Evolutionary conservation across 345 rosid genomes (phyloP).

Genomic region (Eutrema heterophyllum): DNA sequence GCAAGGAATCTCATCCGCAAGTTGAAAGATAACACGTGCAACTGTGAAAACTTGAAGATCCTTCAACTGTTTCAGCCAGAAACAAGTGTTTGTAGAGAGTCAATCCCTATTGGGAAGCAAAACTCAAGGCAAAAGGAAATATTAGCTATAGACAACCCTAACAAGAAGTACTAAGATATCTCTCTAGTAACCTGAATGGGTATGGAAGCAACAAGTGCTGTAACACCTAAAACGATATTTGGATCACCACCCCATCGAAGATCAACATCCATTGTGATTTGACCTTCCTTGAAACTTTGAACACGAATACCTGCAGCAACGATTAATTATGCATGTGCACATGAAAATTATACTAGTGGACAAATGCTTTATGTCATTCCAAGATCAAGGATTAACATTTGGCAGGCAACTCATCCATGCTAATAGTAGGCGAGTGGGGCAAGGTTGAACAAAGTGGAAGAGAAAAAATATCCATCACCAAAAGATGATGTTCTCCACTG

Average conservation of each 20-base stretch:
- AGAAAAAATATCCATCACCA: neutral
- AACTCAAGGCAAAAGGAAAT: neutral
- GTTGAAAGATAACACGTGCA: slow-evolving; percentile 94
- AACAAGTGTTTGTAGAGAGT: neutral
- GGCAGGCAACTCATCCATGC: neutral
- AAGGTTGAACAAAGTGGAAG: neutral
- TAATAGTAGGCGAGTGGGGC: neutral
- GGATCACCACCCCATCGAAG: slow-evolving; percentile 99
- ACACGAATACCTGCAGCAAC: slow-evolving; percentile 80
- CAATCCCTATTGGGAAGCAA: neutral
- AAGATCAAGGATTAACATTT: neutral
- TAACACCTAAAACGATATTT: slow-evolving; percentile 84
- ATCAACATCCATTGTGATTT: slow-evolving; percentile 93
- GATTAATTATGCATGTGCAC: slow-evolving; percentile 11
- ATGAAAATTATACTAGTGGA: neutral
- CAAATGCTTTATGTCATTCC: neutral
- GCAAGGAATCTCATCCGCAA: slow-evolving; percentile 96
- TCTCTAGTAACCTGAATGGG: slow-evolving; percentile 78
- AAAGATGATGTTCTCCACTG: neutral
- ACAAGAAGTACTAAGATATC: neutral
- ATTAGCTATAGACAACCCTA: neutral
- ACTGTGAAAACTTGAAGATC: slow-evolving; percentile 96
- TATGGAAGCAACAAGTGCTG: slow-evolving; percentile 94
- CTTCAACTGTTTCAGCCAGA: slow-evolving; percentile 64
- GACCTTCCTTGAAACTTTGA: slow-evolving; percentile 96